A percentile compares a stretch with the other conserved stretches of the same genome.
Evolutionary conservation across 805 yeast genomes (phyloP).

Genomic region (Millerago galiae): DNA sequence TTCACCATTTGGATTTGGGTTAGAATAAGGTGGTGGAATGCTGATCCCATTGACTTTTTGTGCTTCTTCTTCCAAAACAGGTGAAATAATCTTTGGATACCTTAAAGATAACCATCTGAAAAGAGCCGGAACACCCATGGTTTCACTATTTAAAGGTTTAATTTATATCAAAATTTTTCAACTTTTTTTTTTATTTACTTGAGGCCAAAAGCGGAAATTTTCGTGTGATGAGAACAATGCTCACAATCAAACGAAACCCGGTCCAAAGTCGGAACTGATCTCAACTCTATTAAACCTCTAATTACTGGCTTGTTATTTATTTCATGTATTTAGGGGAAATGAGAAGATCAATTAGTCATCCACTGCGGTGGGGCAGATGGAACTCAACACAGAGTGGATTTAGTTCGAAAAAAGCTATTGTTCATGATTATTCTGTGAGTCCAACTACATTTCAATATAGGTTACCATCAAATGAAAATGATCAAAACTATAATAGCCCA

Average conservation of each 20-base stretch:
- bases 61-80: conserved; percentile 73
- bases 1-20: conserved; percentile 93
- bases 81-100: conserved; percentile 90
- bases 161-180: neutral
- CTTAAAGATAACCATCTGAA: conserved; percentile 93
- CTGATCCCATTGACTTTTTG: conserved; percentile 52
- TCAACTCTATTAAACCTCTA: neutral
- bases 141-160: neutral
- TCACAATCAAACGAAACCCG: neutral
- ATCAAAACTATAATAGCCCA: conserved; percentile 9
- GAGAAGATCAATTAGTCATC: neutral
- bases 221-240: neutral
- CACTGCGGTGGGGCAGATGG: neutral
- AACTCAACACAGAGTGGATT: conserved; percentile 1
- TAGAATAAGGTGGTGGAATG: conserved; percentile 59
- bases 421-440: conserved; percentile 18
- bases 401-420: conserved; percentile 1
- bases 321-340: neutral
- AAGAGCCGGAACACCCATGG: conserved; percentile 95
- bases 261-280: neutral
- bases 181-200: neutral
- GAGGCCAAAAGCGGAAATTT: neutral
- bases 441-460: conserved; percentile 18
- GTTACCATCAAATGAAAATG: conserved; percentile 11
- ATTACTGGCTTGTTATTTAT: too few relatives aligned